These are phyloP conservation scores for Aspergillus incahuasiensis DNA, from an alignment of 495 filamentous ascomycete species.

Conservation along the genomic window DNA sequence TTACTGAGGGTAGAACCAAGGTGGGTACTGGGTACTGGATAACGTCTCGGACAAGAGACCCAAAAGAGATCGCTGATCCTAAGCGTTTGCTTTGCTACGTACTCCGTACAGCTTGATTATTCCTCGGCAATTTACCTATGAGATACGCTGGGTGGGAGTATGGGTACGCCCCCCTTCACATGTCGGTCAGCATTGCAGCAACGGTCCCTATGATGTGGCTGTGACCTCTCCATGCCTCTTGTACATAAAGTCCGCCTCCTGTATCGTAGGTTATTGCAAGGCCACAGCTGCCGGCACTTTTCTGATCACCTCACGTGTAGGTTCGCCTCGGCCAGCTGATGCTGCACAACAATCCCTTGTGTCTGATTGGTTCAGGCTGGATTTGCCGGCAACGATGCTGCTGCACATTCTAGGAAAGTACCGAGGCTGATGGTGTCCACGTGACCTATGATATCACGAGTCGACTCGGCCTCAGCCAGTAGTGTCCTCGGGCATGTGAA, in stretches of 20 bases:
- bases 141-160: not conserved
- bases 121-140: constrained; percentile 3
- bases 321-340: constrained; percentile 13
- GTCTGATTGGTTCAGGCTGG: constrained; percentile 11
- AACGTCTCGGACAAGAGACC: constrained; percentile 9
- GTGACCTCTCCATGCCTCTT: not conserved
- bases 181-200: not conserved
- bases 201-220: not conserved
- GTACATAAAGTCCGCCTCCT: not conserved
- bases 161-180: not conserved
- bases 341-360: not conserved
- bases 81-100: not conserved
- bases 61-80: not conserved
- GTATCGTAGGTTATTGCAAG: not conserved
- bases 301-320: constrained; percentile 1
- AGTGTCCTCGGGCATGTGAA: constrained; percentile 13
- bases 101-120: not conserved
- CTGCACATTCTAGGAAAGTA: constrained; percentile 16
- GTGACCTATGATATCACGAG: constrained; percentile 12
- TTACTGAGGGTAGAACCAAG: not conserved
- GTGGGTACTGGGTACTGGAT: constrained; percentile 12
- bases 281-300: not conserved
- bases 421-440: constrained; percentile 24
- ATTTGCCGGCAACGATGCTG: not conserved
- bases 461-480: not conserved